Evolutionary conservation across 768 basidiomycete genomes (phyloP).

Genomic region (Clathrus columnatus): DNA sequence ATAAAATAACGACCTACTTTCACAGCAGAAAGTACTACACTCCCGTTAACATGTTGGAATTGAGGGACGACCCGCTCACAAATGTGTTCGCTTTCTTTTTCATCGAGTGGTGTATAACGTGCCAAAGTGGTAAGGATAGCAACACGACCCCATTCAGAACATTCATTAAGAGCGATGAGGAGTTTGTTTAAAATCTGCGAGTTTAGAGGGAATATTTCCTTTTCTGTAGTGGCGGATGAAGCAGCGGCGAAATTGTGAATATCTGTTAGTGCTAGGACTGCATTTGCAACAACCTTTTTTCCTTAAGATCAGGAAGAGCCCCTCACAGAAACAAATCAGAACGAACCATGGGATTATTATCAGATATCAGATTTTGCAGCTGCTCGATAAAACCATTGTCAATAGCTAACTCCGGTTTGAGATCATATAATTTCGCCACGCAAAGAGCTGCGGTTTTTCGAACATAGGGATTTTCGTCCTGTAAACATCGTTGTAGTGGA

Average conservation of each 20-base stretch:
- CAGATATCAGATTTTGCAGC: conserved; percentile 86
- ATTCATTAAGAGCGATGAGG: conserved; percentile 92
- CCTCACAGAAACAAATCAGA: not conserved
- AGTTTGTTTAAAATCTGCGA: conserved; percentile 76
- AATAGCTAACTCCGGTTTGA: conserved; percentile 90
- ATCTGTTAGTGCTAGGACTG: conserved; percentile 85
- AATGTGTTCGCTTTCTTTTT: conserved; percentile 96
- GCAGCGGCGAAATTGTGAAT: conserved; percentile 70
- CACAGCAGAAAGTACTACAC: conserved; percentile 93
- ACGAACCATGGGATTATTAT: conserved; percentile 92
- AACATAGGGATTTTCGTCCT: conserved; percentile 96
- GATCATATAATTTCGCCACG: conserved; percentile 94
- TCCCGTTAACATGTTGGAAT: conserved; percentile 94
- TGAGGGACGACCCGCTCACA: conserved; percentile 98
- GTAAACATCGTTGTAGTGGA: conserved; percentile 83
- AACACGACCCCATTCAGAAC: conserved; percentile 98
- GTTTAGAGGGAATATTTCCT: conserved; percentile 78
- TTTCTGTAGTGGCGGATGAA: conserved; percentile 42
- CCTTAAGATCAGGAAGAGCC: not conserved
- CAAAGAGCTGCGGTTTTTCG: conserved; percentile 96
- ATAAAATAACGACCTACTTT: conserved; percentile 46
- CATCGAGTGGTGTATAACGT: conserved; percentile 75
- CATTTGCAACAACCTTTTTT: conserved; percentile 89
- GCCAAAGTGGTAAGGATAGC: conserved; percentile 83
- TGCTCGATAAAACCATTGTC: conserved; percentile 91